Percentiles rank a stretch among this genome's conserved stretches.
These are phyloP conservation scores for Cryoendolithus antarcticus DNA, from an alignment of 2,329 filamentous ascomycete species.

Conservation along the genomic window DNA sequence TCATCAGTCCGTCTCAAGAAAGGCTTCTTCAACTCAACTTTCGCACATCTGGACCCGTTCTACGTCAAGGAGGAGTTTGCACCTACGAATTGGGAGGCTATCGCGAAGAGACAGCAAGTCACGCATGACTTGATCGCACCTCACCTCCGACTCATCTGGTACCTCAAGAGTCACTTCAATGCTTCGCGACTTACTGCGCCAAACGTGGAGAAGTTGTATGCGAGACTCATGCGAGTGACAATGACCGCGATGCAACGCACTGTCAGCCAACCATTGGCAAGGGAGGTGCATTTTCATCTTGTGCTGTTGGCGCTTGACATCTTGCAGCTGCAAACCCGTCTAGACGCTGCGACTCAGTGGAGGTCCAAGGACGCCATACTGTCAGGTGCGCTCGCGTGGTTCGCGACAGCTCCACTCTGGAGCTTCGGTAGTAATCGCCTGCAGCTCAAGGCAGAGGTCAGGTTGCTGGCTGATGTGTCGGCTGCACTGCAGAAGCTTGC, in stretches of 20 bases:
- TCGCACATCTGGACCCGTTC: constrained; percentile 76
- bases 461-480: constrained; percentile 65
- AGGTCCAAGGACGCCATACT: constrained; percentile 80
- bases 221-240: constrained; percentile 68
- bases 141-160: constrained; percentile 74
- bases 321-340: constrained; percentile 54
- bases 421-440: constrained; percentile 90
- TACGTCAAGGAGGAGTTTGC: constrained; percentile 85
- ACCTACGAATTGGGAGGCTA: constrained; percentile 66
- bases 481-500: constrained; percentile 52
- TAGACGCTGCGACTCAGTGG: constrained; percentile 58
- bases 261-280: constrained; percentile 68
- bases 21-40: constrained; percentile 65
- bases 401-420: constrained; percentile 69
- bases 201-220: constrained; percentile 70
- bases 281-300: constrained; percentile 85
- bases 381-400: constrained; percentile 81
- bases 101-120: constrained; percentile 63
- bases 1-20: constrained; percentile 61
- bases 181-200: constrained; percentile 75
- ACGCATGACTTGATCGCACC: constrained; percentile 77
- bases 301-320: constrained; percentile 72
- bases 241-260: constrained; percentile 60
- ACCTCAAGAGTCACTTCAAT: constrained; percentile 89
- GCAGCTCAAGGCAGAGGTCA: constrained; percentile 85